Conservation (phyloP, 1,284 basidiomycete species). For the Leccinum glutinopallens region DNA sequence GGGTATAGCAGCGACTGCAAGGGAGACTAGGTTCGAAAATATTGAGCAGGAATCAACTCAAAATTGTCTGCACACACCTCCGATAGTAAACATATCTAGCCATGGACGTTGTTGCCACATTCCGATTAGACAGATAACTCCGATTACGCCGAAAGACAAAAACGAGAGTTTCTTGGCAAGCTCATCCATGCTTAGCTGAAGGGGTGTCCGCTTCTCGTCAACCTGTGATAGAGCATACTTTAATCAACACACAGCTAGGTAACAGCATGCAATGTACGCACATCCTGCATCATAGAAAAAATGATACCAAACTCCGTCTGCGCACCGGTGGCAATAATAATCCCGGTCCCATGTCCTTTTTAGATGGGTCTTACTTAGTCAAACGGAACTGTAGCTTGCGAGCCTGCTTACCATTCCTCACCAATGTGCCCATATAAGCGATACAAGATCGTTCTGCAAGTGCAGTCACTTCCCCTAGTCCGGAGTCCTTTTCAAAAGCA, state of each 20-base stretch:
- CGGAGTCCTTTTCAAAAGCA: conserved; percentile 19
- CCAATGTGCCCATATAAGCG: conserved; percentile 96
- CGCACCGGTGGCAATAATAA: conserved; percentile 89
- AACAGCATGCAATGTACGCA: conserved; percentile 39
- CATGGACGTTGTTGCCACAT: conserved; percentile 86
- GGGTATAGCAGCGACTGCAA: conserved; percentile 96
- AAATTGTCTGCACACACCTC: conserved; percentile 58
- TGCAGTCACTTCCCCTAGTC: conserved; percentile 55
- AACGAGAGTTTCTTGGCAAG: conserved; percentile 91
- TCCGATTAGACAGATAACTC: conserved; percentile 90
- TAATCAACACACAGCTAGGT: not conserved
- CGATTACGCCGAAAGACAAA: conserved; percentile 91
- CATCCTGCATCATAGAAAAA: conserved; percentile 98
- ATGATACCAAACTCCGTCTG: conserved; percentile 96
- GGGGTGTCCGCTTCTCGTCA: conserved; percentile 90
- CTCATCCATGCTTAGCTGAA: conserved; percentile 96
- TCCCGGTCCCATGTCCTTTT: conserved; percentile 78
- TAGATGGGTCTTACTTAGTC: conserved; percentile 11
- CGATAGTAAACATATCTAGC: conserved; percentile 99
- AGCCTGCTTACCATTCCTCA: conserved; percentile 73
- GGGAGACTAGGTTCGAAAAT: conserved; percentile 65
- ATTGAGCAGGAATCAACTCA: conserved; percentile 6
- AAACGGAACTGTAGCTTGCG: not conserved
- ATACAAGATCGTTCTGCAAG: conserved; percentile 89
- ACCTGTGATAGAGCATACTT: conserved; percentile 50